Evolutionary conservation across 2,329 filamentous ascomycete species (phyloP).

Genomic region (Fusarium goolgardi): DNA sequence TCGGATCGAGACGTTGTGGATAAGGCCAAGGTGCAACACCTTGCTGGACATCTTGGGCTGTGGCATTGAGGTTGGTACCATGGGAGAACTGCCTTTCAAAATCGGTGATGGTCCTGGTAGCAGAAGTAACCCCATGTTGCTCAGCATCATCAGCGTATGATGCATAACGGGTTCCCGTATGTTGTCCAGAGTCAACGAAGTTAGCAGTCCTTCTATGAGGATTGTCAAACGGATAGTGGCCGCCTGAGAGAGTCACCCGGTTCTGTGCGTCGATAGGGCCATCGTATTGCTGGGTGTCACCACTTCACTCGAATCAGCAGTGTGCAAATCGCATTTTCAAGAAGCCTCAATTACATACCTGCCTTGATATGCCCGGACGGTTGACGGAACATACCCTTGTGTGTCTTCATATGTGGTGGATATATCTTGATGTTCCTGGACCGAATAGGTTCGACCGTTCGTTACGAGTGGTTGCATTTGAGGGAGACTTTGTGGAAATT

Average conservation of each 20-base stretch:
- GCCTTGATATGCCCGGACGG: constrained; percentile 20
- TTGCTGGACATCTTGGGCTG: neutral
- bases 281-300: neutral
- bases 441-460: neutral
- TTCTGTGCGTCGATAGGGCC: neutral
- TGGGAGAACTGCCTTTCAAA: constrained; percentile 17
- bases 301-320: constrained; percentile 10
- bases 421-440: neutral
- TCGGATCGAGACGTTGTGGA: neutral
- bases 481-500: neutral
- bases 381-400: constrained; percentile 6
- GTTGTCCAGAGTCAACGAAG: constrained; percentile 7
- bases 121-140: neutral
- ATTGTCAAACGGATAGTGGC: constrained; percentile 1
- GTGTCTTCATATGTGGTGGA: neutral
- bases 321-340: neutral
- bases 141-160: constrained; percentile 2
- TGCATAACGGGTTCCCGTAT: neutral
- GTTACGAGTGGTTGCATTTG: constrained; percentile 3
- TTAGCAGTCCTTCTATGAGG: constrained; percentile 3
- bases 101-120: neutral
- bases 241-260: constrained; percentile 10
- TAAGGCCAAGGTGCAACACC: neutral
- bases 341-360: constrained; percentile 12
- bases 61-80: neutral